Conservation (phyloP, 306 rosid genomes). For the Vigna unguiculata region DNA sequence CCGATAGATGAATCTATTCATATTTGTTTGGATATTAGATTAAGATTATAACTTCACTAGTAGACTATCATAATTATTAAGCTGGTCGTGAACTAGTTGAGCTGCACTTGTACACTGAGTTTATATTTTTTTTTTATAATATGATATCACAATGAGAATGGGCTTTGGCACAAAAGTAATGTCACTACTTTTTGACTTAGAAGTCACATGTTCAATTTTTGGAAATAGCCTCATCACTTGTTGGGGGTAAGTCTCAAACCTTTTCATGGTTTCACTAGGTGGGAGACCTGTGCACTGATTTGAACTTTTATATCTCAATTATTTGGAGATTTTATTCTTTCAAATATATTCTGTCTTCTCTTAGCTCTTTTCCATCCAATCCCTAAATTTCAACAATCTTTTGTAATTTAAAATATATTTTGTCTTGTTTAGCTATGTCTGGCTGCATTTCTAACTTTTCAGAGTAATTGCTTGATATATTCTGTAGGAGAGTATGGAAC, state of each 20-base stretch:
- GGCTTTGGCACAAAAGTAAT: not conserved
- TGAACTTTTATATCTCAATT: not conserved
- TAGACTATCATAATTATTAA: not conserved
- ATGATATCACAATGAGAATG: not conserved
- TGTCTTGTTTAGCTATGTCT: not conserved
- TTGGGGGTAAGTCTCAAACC: not conserved
- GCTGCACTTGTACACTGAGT: not conserved
- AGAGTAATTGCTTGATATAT: conserved; percentile 27
- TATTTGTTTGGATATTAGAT: too few species aligned
- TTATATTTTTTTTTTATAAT: not conserved
- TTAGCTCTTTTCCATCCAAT: conserved; percentile 11
- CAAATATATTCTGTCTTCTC: not conserved
- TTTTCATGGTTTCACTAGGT: not conserved
- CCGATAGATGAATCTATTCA: not conserved
- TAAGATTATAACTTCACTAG: too few species aligned
- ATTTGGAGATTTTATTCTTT: not conserved
- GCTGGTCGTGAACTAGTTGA: conserved; percentile 8
- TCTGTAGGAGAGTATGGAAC: conserved; percentile 98
- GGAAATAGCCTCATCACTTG: not conserved
- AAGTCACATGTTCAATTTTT: not conserved
- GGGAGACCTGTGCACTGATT: not conserved
- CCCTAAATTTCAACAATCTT: conserved; percentile 24
- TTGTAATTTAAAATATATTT: not conserved
- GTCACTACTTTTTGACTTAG: not conserved
- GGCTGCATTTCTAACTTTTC: conserved; percentile 33